A percentile compares a stretch with the other conserved stretches of the same genome.
Evolutionary conservation across 129 eudicot species (phyloP).

Genomic region (Escallonia herrerae): DNA sequence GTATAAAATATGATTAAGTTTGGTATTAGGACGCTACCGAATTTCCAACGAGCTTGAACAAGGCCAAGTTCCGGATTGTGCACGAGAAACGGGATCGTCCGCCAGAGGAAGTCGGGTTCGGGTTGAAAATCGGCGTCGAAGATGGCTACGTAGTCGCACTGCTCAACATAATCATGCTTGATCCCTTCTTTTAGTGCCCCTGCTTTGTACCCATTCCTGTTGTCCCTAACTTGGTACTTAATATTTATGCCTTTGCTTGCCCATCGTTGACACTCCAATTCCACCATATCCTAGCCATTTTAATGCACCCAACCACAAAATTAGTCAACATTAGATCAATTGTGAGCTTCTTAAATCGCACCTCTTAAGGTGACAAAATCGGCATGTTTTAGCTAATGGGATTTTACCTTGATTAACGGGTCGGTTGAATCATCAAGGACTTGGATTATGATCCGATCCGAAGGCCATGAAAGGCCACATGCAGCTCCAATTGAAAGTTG

Average conservation of each 20-base stretch:
- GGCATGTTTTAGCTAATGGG: not conserved
- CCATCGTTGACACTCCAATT: constrained; percentile 36
- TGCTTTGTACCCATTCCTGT: constrained; percentile 60
- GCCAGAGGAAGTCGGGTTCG: constrained; percentile 62
- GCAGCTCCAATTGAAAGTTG: constrained; percentile 42
- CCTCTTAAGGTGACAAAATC: no score
- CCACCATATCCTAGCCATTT: constrained; percentile 26
- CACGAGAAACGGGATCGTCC: constrained; percentile 53
- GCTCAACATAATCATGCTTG: constrained; percentile 41
- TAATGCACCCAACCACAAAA: not conserved
- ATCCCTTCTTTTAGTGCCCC: constrained; percentile 71
- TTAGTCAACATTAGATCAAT: not conserved
- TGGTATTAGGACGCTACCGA: constrained; percentile 28
- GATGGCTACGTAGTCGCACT: constrained; percentile 66
- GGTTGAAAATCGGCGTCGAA: constrained; percentile 89
- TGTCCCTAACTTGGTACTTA: constrained; percentile 25
- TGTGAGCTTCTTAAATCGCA: not conserved
- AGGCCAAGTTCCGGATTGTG: constrained; percentile 66
- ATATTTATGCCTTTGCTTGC: constrained; percentile 36
- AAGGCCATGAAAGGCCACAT: constrained; percentile 39
- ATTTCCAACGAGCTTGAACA: constrained; percentile 78
- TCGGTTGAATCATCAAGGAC: constrained; percentile 46
- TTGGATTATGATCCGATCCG: constrained; percentile 33
- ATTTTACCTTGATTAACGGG: constrained; percentile 22
- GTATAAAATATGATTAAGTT: not conserved